Evolutionary conservation across 2,329 filamentous ascomycete species (phyloP), one percentile per base, ranked within the genome.

Genomic region (Catunica adiposa): DNA sequence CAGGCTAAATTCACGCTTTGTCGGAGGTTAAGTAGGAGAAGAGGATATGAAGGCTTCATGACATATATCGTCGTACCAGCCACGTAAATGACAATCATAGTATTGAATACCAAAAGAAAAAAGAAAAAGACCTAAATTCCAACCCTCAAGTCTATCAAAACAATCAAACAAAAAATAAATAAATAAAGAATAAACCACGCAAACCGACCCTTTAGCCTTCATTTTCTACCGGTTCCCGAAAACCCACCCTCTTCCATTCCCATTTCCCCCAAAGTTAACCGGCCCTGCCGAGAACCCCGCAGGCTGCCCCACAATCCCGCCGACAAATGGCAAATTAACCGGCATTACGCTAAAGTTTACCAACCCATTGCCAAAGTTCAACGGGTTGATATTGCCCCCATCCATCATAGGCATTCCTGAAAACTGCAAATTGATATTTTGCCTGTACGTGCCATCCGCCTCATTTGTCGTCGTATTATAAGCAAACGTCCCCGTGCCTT

Each of bases 341-440:
- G 54, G 54, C 25, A 56, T 22, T 46, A 56, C 50, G 3, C 50
- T 56, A 15, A 56, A 14, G 3, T 46, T 46, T 11, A 56, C 9
- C 14, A 56, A 51, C 1, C 48, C 48, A 25, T 51, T 51, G 29
- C 46, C 54, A 25, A 40, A 34, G 31, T 42, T 42, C 14, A 55
- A 22, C 47, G 54, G 54, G n/a, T 56, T 56, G n/a, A 56, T 48
- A 14, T 51, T 25, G 15, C 17, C 26, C 3, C 14, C 25, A n/a
- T 22, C 48, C 29, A 51, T n/a, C n/a, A n/a, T 44, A 5, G 54
- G 54, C 34, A 56, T 38, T 4, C 54, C 54, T 29, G 47, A 40
- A 47, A 56, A 56, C 40, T 56, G 54, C 22, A 56, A 17, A 34
- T 56, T 56, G 34, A 56, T 20, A 3, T 51, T 51, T 22, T 38